phyloP scores from a whole-genome alignment of 1,284 basidiomycete genomes.

The Rhodotorula glutinis region DNA sequence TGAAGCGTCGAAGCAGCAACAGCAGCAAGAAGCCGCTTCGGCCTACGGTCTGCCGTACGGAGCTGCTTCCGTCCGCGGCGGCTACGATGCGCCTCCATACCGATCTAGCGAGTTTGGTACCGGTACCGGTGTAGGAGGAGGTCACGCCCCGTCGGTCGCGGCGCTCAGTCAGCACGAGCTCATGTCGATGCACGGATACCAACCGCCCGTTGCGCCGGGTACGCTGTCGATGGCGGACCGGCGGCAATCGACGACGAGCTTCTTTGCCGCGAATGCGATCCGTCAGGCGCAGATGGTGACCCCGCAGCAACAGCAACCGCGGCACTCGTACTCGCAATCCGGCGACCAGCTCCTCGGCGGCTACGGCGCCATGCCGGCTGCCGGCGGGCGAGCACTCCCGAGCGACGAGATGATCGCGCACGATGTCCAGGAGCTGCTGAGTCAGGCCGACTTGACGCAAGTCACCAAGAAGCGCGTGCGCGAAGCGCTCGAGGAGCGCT shows the following conservation, averaged over 20 bases:
- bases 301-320: neutral
- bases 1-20: constrained; percentile 28
- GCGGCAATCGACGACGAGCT: constrained; percentile 24
- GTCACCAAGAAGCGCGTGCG: constrained; percentile 87
- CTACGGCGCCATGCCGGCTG: neutral
- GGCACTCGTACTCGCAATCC: constrained; percentile 10
- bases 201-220: neutral
- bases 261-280: constrained; percentile 30
- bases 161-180: constrained; percentile 12
- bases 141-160: constrained; percentile 6
- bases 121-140: too few relatives aligned
- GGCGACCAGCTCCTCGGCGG: constrained; percentile 6
- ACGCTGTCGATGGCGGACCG: constrained; percentile 3
- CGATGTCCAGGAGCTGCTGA: constrained; percentile 54
- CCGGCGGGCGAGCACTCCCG: constrained; percentile 18
- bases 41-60: constrained; percentile 69
- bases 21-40: constrained; percentile 52
- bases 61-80: constrained; percentile 47
- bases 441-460: constrained; percentile 73
- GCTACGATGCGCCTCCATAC: constrained; percentile 5
- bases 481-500: constrained; percentile 56
- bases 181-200: constrained; percentile 2
- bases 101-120: constrained; percentile 53
- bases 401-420: constrained; percentile 35
- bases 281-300: constrained; percentile 1